A percentile compares a stretch with the other conserved stretches of the same genome.
phyloP scores from a whole-genome alignment of 345 rosid species.

The Bretschneidera sinensis region DNA sequence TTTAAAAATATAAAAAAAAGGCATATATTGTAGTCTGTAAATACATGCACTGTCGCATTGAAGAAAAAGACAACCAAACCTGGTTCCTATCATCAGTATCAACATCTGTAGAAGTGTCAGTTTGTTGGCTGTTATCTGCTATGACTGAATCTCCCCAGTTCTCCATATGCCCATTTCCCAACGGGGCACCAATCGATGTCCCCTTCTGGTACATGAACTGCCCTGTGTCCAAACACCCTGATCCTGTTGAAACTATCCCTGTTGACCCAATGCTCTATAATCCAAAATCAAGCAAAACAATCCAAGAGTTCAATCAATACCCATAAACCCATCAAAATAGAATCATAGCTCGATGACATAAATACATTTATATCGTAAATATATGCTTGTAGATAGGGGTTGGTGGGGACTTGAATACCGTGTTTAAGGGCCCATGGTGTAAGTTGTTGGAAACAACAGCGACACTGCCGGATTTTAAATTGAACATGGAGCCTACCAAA shows the following conservation, averaged over 20 bases:
- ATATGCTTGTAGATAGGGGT: slow-evolving; percentile 8
- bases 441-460: slow-evolving; percentile 49
- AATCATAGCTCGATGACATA: not conserved
- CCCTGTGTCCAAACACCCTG: slow-evolving; percentile 64
- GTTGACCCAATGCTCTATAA: slow-evolving; percentile 33
- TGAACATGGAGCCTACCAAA: slow-evolving; percentile 48
- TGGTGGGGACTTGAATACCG: slow-evolving; percentile 44
- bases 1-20: no score
- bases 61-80: slow-evolving; percentile 33
- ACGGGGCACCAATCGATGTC: slow-evolving; percentile 35
- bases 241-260: slow-evolving; percentile 35
- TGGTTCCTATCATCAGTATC: slow-evolving; percentile 82
- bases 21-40: no score
- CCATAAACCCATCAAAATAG: not conserved
- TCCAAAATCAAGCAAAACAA: slow-evolving; percentile 3
- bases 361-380: no score
- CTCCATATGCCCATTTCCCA: slow-evolving; percentile 63
- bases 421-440: slow-evolving; percentile 51
- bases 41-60: slow-evolving; percentile 18
- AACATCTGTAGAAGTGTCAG: slow-evolving; percentile 92
- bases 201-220: slow-evolving; percentile 50
- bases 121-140: slow-evolving; percentile 85
- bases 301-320: not conserved
- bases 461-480: slow-evolving; percentile 48
- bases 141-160: slow-evolving; percentile 86